Conservation (phyloP, 2,329 filamentous ascomycete genomes). For the Sarocladium strictum region DNA sequence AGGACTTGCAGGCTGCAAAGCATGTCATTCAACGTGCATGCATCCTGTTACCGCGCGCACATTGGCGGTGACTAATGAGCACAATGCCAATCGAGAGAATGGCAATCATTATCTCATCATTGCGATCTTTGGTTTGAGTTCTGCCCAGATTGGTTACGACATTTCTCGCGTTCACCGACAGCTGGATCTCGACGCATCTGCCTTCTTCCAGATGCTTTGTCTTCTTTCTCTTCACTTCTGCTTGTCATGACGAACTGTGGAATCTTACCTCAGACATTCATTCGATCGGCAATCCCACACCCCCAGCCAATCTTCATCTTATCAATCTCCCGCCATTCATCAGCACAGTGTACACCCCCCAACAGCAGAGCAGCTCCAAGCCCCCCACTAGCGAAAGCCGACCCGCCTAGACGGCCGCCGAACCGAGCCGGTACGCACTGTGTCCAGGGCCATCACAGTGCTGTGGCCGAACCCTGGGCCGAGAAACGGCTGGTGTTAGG, state of each 20-base stretch:
- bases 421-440: not conserved
- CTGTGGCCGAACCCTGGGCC: not conserved
- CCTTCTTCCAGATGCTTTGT: not conserved
- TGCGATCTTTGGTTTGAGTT: not conserved
- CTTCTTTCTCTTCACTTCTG: not conserved
- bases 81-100: not conserved
- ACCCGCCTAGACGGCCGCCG: not conserved
- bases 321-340: constrained; percentile 2
- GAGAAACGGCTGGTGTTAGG: not conserved
- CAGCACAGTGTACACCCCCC: not conserved
- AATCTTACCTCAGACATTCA: not conserved
- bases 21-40: not conserved
- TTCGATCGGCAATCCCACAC: constrained; percentile 4
- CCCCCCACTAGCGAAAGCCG: not conserved
- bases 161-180: not conserved
- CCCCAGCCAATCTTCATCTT: not conserved
- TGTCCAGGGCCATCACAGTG: not conserved
- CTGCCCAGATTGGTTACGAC: not conserved
- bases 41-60: not conserved
- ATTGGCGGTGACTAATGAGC: not conserved
- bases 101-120: not conserved
- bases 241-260: not conserved
- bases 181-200: not conserved
- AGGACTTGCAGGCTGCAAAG: not conserved
- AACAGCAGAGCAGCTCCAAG: not conserved